Evolutionary conservation across 495 filamentous ascomycete genomes (phyloP), one percentile per base, ranked within the genome.

Genomic region (Gamarada debralockiae): DNA sequence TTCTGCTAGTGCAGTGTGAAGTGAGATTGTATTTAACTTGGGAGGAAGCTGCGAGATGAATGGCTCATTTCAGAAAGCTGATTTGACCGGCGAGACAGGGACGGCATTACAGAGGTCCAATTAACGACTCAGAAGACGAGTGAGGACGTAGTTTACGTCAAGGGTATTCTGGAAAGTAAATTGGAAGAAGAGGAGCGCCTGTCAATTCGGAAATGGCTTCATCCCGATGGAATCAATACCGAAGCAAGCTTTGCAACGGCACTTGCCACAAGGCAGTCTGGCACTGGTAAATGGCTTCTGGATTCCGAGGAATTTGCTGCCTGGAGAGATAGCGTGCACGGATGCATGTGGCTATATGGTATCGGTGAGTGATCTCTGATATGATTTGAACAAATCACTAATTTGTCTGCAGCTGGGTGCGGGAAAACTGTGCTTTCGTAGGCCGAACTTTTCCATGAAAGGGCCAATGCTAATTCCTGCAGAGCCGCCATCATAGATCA

Each of bases 281-380:
- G 52, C 5, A 62, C 59, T 8, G 60, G 60, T 15, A 53, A 47
- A 27, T 63, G 60, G 60, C 24, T 63, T 4, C 44, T 41, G 3
- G 43, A 53, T 40, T 52, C 48, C 15, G 23, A 24, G 20, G 17
- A 38, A 17, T 63, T 62, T 24, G 38, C 18, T 31, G 25, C 48
- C 24, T 62, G 59, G 59, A 20, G 45, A 27, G 36, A 37, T 23
- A 43, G 38, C 25, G 29, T 38, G 17, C 42, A 56, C 18, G 50
- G 52, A 2, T 42, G 58, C 21, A 21, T 63, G 15, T 60, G 60
- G 60, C 31, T 63, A 13, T 34, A 62, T 25, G 60, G 60, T n/a
- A 44, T 62, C n/a, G 45, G 60, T 63, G 33, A 48, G 53, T 48
- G 21, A 17, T 39, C 37, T 14, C 21, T 39, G 29, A 39, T 36